phyloP scores from a whole-genome alignment of 257 asterid genomes.

The Lycium ferocissimum region DNA sequence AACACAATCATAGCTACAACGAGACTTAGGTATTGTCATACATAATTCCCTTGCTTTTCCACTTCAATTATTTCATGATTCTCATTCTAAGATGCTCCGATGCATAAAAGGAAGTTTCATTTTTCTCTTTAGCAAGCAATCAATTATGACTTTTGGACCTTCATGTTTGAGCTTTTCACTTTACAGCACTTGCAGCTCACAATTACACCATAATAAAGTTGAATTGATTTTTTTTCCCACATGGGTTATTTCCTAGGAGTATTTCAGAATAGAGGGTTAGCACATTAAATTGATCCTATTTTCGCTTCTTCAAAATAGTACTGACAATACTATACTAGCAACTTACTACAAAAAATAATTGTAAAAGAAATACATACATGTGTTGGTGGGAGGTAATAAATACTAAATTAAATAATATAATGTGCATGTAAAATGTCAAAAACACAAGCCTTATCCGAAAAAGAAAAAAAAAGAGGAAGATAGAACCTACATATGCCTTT shows the following conservation, averaged over 20 bases:
- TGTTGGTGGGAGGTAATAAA: neutral
- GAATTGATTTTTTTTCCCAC: neutral
- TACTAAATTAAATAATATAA: neutral
- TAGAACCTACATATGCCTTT: neutral
- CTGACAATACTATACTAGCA: neutral
- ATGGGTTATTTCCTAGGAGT: neutral
- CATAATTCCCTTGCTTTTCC: neutral
- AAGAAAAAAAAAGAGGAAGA: too few species aligned
- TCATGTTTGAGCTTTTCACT: conserved; percentile 22
- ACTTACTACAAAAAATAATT: neutral
- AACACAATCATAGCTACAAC: neutral
- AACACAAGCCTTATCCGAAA: too few species aligned
- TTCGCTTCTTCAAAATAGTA: neutral
- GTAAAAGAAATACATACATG: neutral
- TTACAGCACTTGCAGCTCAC: conserved; percentile 21
- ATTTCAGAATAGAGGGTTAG: neutral
- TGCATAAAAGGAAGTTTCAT: conserved; percentile 1
- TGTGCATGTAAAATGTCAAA: neutral
- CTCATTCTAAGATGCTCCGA: conserved; percentile 10
- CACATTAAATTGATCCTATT: neutral
- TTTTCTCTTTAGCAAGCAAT: neutral
- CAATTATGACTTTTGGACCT: conserved; percentile 30
- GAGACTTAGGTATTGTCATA: neutral
- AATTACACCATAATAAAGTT: conserved; percentile 10
- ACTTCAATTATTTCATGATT: conserved; percentile 24